Percentiles rank a stretch among this genome's conserved stretches.
phyloP scores from a whole-genome alignment of 1,139 yeast species.

The Kodamaea derodonti region DNA sequence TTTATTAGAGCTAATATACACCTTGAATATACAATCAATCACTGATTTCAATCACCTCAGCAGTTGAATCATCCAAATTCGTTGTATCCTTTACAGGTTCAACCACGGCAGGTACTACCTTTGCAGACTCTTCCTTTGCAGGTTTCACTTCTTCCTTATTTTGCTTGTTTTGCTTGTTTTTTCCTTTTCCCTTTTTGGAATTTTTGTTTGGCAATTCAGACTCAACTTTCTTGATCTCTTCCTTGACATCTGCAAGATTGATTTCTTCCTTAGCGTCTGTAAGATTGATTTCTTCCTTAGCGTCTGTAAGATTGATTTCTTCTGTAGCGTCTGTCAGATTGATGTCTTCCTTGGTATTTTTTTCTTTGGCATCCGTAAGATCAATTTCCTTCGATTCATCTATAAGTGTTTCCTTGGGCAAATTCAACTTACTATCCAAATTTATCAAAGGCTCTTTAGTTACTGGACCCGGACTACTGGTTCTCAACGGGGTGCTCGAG shows the following conservation, averaged over 20 bases:
- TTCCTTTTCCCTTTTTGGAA: too few species aligned
- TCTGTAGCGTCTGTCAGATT: slow-evolving; percentile 3
- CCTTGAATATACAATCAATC: neutral
- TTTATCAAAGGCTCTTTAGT: slow-evolving; percentile 25
- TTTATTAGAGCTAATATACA: too few species aligned
- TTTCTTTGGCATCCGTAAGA: slow-evolving; percentile 11
- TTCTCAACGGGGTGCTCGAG: slow-evolving; percentile 12
- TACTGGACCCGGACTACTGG: slow-evolving; percentile 2
- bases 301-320: slow-evolving; percentile 8
- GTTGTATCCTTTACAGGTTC: too few species aligned
- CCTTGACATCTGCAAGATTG: too few species aligned
- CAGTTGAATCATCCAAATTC: neutral
- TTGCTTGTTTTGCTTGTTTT: too few species aligned
- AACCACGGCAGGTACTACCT: too few species aligned
- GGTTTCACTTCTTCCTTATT: too few species aligned
- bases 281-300: slow-evolving; percentile 4
- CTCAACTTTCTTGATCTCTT: neutral
- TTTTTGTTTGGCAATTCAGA: too few species aligned
- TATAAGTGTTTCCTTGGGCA: slow-evolving; percentile 44
- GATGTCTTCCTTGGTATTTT: slow-evolving; percentile 5
- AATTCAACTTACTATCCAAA: slow-evolving; percentile 29
- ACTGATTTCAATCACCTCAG: neutral
- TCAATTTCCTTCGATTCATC: slow-evolving; percentile 13
- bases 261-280: neutral
- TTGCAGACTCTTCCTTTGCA: too few species aligned